These are phyloP conservation scores for Martensiomyces pterosporus DNA, from an alignment of 192 early-diverging fungal genomes.

Conservation along the genomic window DNA sequence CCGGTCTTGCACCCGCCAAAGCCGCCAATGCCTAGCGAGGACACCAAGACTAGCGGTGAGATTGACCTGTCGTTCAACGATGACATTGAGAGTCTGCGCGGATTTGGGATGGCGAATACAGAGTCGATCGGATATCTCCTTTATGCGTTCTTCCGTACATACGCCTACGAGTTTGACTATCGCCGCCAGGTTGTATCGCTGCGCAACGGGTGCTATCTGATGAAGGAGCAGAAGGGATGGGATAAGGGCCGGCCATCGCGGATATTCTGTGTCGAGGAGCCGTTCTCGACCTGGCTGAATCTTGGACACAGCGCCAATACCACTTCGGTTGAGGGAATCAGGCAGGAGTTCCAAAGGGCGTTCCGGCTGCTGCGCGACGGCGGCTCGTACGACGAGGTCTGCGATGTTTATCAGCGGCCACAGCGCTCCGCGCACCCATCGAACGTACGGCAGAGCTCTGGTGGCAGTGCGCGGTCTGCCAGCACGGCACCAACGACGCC, in stretches of 20 bases:
- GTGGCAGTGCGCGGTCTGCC: too few relatives aligned
- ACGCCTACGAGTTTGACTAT: slow-evolving; percentile 84
- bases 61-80: slow-evolving; percentile 75
- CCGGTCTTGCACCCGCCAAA: slow-evolving; percentile 70
- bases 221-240: slow-evolving; percentile 86
- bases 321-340: slow-evolving; percentile 69
- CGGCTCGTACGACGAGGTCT: slow-evolving; percentile 37
- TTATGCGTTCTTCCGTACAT: slow-evolving; percentile 80
- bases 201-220: slow-evolving; percentile 71
- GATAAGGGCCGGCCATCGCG: slow-evolving; percentile 59
- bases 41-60: slow-evolving; percentile 17
- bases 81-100: slow-evolving; percentile 60
- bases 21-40: slow-evolving; percentile 15
- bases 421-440: too few relatives aligned
- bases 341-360: slow-evolving; percentile 77
- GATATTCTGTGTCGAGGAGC: slow-evolving; percentile 90
- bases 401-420: slow-evolving; percentile 44
- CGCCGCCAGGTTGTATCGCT: slow-evolving; percentile 75
- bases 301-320: slow-evolving; percentile 87
- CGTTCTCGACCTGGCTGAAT: slow-evolving; percentile 83
- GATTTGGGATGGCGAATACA: slow-evolving; percentile 64
- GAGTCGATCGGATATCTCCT: slow-evolving; percentile 77
- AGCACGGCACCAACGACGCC: background rate
- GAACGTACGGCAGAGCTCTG: too few relatives aligned
- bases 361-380: slow-evolving; percentile 55